Conservation (phyloP, 2,329 filamentous ascomycete genomes). For the Alternaria rosae region DNA sequence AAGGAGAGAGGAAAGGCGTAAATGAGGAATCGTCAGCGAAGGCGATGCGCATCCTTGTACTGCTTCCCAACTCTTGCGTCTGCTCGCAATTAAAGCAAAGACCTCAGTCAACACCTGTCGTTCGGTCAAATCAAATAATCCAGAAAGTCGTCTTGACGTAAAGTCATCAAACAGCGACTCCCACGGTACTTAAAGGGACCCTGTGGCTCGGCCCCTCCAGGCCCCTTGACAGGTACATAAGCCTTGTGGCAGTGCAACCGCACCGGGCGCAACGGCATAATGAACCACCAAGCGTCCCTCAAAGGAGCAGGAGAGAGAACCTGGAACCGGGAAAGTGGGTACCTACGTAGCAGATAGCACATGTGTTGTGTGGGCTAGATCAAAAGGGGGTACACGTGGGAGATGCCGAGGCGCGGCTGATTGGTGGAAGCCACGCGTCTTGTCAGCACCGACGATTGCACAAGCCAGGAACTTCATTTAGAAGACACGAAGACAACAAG, state of each 20-base stretch:
- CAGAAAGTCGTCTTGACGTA: background rate
- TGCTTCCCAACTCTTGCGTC: background rate
- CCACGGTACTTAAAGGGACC: background rate
- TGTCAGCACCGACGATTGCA: background rate
- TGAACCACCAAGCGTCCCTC: background rate
- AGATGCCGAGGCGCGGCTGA: background rate
- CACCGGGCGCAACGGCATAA: background rate
- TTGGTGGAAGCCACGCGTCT: background rate
- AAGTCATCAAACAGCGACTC: background rate
- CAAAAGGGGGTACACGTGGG: background rate
- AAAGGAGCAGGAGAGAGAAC: background rate
- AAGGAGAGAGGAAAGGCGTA: background rate
- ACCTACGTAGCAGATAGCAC: background rate
- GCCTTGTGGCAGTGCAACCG: background rate
- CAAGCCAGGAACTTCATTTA: background rate
- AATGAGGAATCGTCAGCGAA: background rate
- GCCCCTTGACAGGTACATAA: background rate
- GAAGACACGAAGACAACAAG: background rate
- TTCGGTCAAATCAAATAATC: background rate
- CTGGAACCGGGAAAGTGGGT: background rate
- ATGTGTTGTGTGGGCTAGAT: background rate
- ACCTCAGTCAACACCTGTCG: background rate
- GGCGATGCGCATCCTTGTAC: conserved; percentile 4
- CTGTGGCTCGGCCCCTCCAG: background rate
- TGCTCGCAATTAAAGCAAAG: background rate